Evolutionary conservation across 768 basidiomycete genomes (phyloP).

Genomic region (Psilocybe tampanensis): DNA sequence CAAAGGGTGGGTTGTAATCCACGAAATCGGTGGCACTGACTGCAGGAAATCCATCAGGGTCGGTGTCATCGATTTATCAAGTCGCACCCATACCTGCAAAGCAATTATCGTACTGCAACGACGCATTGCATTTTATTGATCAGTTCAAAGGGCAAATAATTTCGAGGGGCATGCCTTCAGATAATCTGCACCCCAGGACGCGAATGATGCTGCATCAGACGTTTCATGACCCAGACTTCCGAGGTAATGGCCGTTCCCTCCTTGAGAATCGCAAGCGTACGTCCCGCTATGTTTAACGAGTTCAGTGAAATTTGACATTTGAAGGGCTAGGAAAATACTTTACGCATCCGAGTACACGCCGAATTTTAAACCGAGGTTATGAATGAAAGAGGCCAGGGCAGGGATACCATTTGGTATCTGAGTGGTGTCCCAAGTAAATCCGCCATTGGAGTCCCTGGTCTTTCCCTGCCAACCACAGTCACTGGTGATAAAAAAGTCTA

Average conservation of each 20-base stretch:
- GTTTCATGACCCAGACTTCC: constrained; percentile 49
- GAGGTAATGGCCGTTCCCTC: constrained; percentile 45
- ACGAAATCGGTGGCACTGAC: constrained; percentile 47
- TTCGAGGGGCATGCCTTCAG: constrained; percentile 32
- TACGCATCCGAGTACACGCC: constrained; percentile 60
- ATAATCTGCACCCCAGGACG: constrained; percentile 52
- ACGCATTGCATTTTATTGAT: background rate
- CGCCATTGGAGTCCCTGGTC: constrained; percentile 38
- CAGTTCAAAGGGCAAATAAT: background rate
- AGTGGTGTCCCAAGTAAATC: constrained; percentile 46
- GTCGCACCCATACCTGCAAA: constrained; percentile 37
- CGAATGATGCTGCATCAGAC: constrained; percentile 48
- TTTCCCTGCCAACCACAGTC: constrained; percentile 56
- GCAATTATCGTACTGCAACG: constrained; percentile 48
- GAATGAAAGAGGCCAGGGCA: constrained; percentile 38
- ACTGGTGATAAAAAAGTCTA: constrained; percentile 20
- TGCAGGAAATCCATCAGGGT: constrained; percentile 5
- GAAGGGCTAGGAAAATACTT: background rate
- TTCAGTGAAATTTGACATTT: background rate
- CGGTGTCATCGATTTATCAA: background rate
- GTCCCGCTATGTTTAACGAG: constrained; percentile 31
- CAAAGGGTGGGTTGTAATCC: constrained; percentile 44
- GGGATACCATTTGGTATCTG: constrained; percentile 41
- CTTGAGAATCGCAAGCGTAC: constrained; percentile 48
- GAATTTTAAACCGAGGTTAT: constrained; percentile 55